These are phyloP conservation scores for Piromyces finnis DNA, from an alignment of 192 early-diverging fungal genomes.

Conservation along the genomic window DNA sequence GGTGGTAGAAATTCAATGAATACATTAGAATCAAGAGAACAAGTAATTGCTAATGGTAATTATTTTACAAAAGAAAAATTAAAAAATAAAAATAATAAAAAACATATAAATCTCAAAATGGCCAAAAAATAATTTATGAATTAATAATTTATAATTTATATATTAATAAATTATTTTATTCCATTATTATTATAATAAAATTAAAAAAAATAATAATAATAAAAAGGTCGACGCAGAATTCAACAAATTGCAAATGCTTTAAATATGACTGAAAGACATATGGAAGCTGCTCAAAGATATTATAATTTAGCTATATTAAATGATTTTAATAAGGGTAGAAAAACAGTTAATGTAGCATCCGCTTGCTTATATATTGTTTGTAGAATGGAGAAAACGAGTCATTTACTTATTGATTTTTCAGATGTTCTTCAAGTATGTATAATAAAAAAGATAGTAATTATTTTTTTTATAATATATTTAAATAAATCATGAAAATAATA, in stretches of 20 bases:
- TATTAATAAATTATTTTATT: too few species aligned
- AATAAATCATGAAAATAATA: too few species aligned
- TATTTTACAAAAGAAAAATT: background rate
- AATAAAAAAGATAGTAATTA: background rate
- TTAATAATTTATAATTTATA: too few species aligned
- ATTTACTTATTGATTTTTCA: slow-evolving; percentile 93
- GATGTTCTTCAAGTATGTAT: slow-evolving; percentile 63
- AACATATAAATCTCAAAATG: too few species aligned
- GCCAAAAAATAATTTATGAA: too few species aligned
- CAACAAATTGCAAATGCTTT: slow-evolving; percentile 52
- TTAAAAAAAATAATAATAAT: slow-evolving; percentile 8
- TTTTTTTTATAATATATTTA: too few species aligned
- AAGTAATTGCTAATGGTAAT: background rate
- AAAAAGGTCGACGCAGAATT: slow-evolving; percentile 49
- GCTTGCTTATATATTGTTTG: slow-evolving; percentile 86
- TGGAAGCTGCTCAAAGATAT: slow-evolving; percentile 66
- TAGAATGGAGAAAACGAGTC: slow-evolving; percentile 59
- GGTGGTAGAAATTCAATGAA: background rate
- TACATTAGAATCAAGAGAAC: background rate
- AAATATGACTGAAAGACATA: slow-evolving; percentile 48
- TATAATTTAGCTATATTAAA: slow-evolving; percentile 66
- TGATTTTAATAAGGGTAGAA: slow-evolving; percentile 69
- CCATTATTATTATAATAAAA: slow-evolving; percentile 50
- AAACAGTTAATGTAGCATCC: slow-evolving; percentile 53
- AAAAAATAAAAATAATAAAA: too few species aligned